Base-by-base conservation (phyloP, 208 protist genomes). In the Endotrypanum monterogeii region DNA sequence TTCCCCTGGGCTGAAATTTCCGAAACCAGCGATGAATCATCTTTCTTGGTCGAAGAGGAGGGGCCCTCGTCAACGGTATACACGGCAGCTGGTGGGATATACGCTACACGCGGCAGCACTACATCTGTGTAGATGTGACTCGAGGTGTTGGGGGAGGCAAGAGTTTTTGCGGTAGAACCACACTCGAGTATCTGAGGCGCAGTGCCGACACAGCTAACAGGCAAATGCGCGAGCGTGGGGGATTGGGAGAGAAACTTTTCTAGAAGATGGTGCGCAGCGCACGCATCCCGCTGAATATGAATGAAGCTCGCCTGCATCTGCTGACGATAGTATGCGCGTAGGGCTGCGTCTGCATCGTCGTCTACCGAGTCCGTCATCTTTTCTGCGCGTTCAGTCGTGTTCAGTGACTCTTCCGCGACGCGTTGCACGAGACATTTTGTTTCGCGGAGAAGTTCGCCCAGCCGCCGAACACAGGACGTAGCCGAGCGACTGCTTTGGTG, bases 151-250 rank as follows among this genome's bases (percentile, higher is more conserved):
- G 37, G 52, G n/a, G 62, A 28, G 25, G 28, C 44, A 7, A 11
- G 3, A n/a, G 62, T 23, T 23, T 5, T 12, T 6, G 28, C 62
- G 62, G 60, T 65, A 20, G 28, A 28, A 35, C 60, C 23, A 20
- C 32, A 3, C 25, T 63, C 41, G n/a, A 78, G 35, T 12, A 11
- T 46, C 14, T 60, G 58, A 39, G 74, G 74, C 2, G 67, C 37
- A 12, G 67, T 72, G 50, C 67, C 72, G 2, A 82, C 70, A 44
- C 76, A 80, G 54, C 65, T 75, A 3, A 80, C 54, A 18, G 76
- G 76, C 20, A 80, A 48, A 35, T 63, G 52, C 32, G 54, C 35
- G 16, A 74, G 46, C 28, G 44, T 67, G 23, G 69, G 69, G n/a
- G 41, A 52, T 28, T 57, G 37, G 32, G 61, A 56, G 25, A 80